Evolutionary conservation across 768 basidiomycete genomes (phyloP), one percentile per base, ranked within the genome.

Genomic region (Cystoderma amianthinum): DNA sequence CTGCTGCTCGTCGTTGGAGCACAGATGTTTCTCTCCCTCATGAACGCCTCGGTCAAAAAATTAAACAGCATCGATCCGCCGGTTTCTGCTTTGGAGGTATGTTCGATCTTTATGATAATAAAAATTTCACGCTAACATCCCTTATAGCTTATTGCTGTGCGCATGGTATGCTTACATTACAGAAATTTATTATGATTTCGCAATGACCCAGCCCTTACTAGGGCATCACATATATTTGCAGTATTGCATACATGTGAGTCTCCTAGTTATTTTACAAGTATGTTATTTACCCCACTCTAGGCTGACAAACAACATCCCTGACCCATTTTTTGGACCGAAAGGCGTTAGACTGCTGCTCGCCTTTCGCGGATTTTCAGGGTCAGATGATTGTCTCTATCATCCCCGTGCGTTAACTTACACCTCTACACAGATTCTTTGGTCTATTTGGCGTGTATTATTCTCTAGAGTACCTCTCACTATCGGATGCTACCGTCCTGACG

Each of bases 401-500:
- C n/a, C 25, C 18, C 9, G 11, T n/a, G n/a, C 24, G 5, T 25
- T 38, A 19, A 42, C n/a, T 21, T 36, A 20, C 36, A n/a, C 9
- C 10, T 17, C n/a, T 9, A 18, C 30, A 4, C 42, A 87, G 83
- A 2, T 94, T 89, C 56, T 72, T 87, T 39, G 82, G 81, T 3
- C 59, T 89, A 4, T 78, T 76, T 43, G 78, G 80, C 12, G 62
- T 76, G n/a, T 85, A 84, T 55, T 83, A 76, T 51, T 78, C 85
- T 1, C 62, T 90, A 9, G 70, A 79, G 57, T 86, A 82, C 57
- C 71, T 92, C 3, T 83, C 85, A 0, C 66, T 93, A 0, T 82
- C 84, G 1, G 90, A 93, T 55, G 77, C 85, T 0, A 82, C 79
- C 0, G 83, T 85, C 3, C 62, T 95, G 36, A 79, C 80, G 0